These are phyloP conservation scores for Cubamyces sp. DNA, from an alignment of 768 basidiomycete species.

Conservation along the genomic window DNA sequence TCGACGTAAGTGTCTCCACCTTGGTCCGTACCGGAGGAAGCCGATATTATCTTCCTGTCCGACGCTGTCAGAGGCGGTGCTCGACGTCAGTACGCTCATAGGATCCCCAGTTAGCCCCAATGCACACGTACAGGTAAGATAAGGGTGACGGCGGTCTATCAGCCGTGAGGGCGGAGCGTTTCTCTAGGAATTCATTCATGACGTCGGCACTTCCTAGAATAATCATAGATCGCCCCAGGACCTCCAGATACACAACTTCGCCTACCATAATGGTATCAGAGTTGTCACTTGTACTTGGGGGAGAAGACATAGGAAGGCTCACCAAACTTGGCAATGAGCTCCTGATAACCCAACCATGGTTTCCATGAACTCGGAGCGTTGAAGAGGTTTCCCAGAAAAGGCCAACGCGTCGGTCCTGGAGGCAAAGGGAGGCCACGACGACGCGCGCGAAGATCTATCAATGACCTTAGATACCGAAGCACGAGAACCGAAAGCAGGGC, in stretches of 20 bases:
- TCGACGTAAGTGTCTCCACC: slow-evolving; percentile 15
- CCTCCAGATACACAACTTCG: slow-evolving; percentile 7
- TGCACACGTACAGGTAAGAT: neutral
- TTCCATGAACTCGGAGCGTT: neutral
- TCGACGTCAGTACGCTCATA: neutral
- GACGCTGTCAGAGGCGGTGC: neutral
- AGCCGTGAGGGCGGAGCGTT: slow-evolving; percentile 34
- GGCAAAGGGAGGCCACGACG: neutral
- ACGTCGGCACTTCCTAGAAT: slow-evolving; percentile 30
- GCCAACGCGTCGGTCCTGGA: neutral
- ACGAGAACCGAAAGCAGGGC: too few species aligned
- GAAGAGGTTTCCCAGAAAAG: slow-evolving; percentile 2
- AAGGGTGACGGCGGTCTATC: slow-evolving; percentile 20
- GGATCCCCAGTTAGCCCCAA: too few species aligned
- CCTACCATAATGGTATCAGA: too few species aligned
- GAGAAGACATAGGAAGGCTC: neutral
- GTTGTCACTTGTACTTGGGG: too few species aligned
- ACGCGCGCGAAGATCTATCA: too few species aligned
- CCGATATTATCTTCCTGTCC: slow-evolving; percentile 11
- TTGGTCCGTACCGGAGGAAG: slow-evolving; percentile 7
- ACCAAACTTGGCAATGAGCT: slow-evolving; percentile 1
- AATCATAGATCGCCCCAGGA: slow-evolving; percentile 18
- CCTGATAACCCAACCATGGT: neutral
- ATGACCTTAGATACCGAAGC: too few species aligned
- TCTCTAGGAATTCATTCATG: slow-evolving; percentile 35